These are phyloP conservation scores for Saccharomyces paradoxus DNA, from an alignment of 805 yeast species.

Conservation along the genomic window DNA sequence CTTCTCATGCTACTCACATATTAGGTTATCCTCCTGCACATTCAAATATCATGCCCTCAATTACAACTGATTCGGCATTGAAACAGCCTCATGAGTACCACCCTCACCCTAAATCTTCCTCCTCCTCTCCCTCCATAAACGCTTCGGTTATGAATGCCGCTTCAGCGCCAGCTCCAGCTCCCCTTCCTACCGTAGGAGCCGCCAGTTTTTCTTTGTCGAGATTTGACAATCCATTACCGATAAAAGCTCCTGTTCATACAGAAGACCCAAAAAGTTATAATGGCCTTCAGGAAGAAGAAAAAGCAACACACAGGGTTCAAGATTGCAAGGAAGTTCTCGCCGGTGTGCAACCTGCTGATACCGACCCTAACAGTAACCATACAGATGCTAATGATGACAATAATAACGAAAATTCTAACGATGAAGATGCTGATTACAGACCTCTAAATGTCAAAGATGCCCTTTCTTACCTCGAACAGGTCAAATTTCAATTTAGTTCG, in stretches of 20 bases:
- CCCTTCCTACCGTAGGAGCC: not conserved
- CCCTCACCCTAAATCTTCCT: slow-evolving; percentile 26
- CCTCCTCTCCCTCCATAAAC: slow-evolving; percentile 23
- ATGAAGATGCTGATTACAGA: slow-evolving; percentile 38
- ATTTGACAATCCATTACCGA: not conserved
- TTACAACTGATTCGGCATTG: not conserved
- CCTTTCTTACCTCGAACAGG: slow-evolving; percentile 88
- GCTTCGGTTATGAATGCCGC: not conserved
- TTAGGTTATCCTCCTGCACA: slow-evolving; percentile 1
- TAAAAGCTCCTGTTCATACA: not conserved
- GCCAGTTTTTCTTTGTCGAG: not conserved
- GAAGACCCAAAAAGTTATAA: not conserved
- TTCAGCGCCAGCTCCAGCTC: not conserved
- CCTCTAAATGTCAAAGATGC: slow-evolving; percentile 96
- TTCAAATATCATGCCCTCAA: not conserved
- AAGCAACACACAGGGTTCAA: not conserved
- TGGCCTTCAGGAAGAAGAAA: not conserved
- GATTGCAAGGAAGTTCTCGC: not conserved
- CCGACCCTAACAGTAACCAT: not conserved
- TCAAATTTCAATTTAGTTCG: slow-evolving; percentile 80
- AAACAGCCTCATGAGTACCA: slow-evolving; percentile 5
- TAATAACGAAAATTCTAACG: slow-evolving; percentile 3
- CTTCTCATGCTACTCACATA: not conserved
- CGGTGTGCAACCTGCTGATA: not conserved
- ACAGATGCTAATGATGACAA: not conserved